Evolutionary conservation across 148 eudicot species (phyloP), one percentile per base, ranked within the genome.

Genomic region (Nyssa sinensis): DNA sequence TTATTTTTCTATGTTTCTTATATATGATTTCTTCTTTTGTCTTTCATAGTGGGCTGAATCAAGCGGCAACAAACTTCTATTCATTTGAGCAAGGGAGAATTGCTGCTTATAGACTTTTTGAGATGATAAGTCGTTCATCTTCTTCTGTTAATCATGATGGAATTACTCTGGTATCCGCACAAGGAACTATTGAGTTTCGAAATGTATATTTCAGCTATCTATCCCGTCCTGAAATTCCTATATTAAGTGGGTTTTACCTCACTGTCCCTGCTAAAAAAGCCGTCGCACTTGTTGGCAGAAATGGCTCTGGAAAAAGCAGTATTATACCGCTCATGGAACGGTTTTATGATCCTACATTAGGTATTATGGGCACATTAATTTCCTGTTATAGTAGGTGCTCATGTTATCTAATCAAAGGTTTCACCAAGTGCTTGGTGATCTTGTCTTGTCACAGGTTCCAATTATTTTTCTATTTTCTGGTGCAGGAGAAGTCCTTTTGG

Each of bases 21-120:
- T 79, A 8, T 39, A 19, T 76, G 49, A 28, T 69, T 70, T 71
- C 30, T 69, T 71, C 30, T 69, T 79, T 60, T 75, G 41, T 78
- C 24, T 75, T 75, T 81, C 66, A 62, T 72, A 95, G 97, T 68
- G 98, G 98, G 77, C 78, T 95, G 74, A 95, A 95, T 88, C 98
- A 95, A 83, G 98, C 98, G 0, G 98, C 98, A 70, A 95, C 98
- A 79, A 95, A 95, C 80, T 95, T 95, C 80, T 95, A 95, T 81
- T 95, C 98, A 9, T 95, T 95, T 80, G 98, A 95, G 85, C 98
- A 95, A 88, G 97, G 98, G 47, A 87, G 98, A 64, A 95, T 95
- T 80, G 98, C 97, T 82, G 98, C 98, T 60, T 92, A 92, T 69
- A 88, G 98, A 81, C 96, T 95, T 59, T 95, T 85, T 83, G 98